Conservation (phyloP, 306 rosid species). For the Dryas alaskensis region DNA sequence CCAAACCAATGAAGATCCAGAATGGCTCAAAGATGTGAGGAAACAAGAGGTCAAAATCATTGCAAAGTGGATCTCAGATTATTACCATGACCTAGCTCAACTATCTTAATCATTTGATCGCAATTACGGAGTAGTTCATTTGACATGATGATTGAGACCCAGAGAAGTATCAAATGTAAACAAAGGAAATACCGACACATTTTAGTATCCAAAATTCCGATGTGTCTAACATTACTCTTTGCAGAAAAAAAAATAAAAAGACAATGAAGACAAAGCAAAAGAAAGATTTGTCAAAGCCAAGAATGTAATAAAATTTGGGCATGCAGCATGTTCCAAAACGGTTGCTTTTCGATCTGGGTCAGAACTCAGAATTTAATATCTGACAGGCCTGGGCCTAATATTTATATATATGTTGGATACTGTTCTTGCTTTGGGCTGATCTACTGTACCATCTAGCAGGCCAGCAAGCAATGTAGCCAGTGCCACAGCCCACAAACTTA, state of each 20-base stretch:
- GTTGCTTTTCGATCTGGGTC: too few relatives aligned
- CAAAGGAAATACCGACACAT: too few relatives aligned
- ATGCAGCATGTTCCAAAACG: too few relatives aligned
- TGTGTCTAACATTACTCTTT: too few relatives aligned
- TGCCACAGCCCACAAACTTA: neutral
- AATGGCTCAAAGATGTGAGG: constrained; percentile 75
- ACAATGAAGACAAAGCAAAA: too few relatives aligned
- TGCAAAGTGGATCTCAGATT: constrained; percentile 55
- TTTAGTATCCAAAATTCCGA: too few relatives aligned
- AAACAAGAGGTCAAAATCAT: constrained; percentile 55
- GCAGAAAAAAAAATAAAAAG: too few relatives aligned
- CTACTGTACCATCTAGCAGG: neutral
- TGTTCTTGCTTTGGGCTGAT: neutral
- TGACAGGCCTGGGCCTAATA: too few relatives aligned
- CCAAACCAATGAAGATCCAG: constrained; percentile 61
- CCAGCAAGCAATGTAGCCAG: neutral
- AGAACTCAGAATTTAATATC: too few relatives aligned
- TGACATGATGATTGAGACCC: neutral
- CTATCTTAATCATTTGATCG: constrained; percentile 3
- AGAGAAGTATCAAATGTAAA: too few relatives aligned
- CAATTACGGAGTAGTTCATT: neutral
- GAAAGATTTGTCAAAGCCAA: neutral
- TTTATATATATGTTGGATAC: neutral
- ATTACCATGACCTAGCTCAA: constrained; percentile 48
- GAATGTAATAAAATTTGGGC: too few relatives aligned